These are phyloP conservation scores for Senna tora DNA, from an alignment of 306 rosid species.

Conservation along the genomic window DNA sequence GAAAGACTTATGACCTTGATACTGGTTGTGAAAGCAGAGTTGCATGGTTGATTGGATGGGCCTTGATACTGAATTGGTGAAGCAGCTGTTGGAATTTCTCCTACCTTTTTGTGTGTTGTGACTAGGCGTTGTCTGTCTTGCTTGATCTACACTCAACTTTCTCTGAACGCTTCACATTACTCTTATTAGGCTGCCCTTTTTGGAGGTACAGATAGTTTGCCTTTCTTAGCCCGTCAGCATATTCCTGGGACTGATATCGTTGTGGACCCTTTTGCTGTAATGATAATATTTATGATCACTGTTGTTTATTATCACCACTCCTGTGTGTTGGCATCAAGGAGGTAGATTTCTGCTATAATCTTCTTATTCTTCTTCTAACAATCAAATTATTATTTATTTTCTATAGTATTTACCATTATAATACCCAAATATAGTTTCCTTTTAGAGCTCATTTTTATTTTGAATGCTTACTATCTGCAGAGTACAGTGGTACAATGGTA, in stretches of 20 bases:
- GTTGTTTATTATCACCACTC: no score
- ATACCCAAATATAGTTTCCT: conserved; percentile 13
- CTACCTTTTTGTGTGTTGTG: conserved; percentile 25
- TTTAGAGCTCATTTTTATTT: conserved; percentile 9
- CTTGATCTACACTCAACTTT: conserved; percentile 17
- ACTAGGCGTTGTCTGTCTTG: background rate
- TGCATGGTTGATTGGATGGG: conserved; percentile 99
- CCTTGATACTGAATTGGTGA: conserved; percentile 79
- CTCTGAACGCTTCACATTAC: conserved; percentile 23
- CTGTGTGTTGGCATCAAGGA: conserved; percentile 87
- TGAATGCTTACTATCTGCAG: conserved; percentile 53
- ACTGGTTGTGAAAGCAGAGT: no score
- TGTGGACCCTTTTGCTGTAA: conserved; percentile 86
- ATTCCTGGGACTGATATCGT: conserved; percentile 71
- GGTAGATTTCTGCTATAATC: conserved; percentile 47
- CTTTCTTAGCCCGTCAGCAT: conserved; percentile 59
- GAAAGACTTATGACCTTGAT: no score
- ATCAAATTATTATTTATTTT: background rate
- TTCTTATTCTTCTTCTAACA: background rate
- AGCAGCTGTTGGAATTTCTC: conserved; percentile 92
- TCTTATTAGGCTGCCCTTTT: conserved; percentile 69
- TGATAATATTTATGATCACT: conserved; percentile 67
- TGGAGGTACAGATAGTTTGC: conserved; percentile 77
- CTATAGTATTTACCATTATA: background rate
- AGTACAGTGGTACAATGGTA: conserved; percentile 65